Conservation (phyloP, 2,329 filamentous ascomycete species). For the Calonectria montana region DNA sequence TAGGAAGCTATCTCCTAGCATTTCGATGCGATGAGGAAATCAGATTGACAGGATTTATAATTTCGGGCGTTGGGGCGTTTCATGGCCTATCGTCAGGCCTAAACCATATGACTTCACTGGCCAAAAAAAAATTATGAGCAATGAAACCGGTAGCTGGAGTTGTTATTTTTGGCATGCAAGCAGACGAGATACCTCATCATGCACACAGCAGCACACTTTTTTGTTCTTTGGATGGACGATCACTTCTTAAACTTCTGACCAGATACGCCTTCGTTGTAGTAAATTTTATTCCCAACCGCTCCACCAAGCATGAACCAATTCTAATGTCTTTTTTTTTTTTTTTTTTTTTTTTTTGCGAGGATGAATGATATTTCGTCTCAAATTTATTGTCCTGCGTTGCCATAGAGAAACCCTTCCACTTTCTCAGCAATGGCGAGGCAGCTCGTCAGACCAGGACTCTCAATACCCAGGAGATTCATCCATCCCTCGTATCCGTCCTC, state of each 20-base stretch:
- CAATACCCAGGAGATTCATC: constrained; percentile 91
- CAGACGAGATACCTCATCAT: constrained; percentile 32
- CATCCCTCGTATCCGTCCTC: constrained; percentile 86
- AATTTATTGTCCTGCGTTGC: constrained; percentile 26
- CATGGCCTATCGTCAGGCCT: not conserved
- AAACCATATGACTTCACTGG: constrained; percentile 12
- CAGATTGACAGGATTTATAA: not conserved
- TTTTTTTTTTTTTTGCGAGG: not conserved
- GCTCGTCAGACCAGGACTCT: constrained; percentile 92
- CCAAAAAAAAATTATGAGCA: constrained; percentile 38
- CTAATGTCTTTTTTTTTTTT: too few relatives aligned
- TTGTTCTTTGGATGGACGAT: constrained; percentile 29
- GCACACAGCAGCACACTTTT: constrained; percentile 10
- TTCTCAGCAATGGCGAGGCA: constrained; percentile 85
- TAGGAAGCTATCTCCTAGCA: constrained; percentile 69
- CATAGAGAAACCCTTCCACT: constrained; percentile 68
- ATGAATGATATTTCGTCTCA: not conserved
- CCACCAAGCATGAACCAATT: too few relatives aligned
- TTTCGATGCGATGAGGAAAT: constrained; percentile 60
- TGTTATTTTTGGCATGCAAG: constrained; percentile 30
- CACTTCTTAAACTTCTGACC: constrained; percentile 11
- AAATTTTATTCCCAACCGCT: constrained; percentile 8
- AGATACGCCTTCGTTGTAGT: constrained; percentile 24
- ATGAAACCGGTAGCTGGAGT: constrained; percentile 32
- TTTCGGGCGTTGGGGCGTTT: constrained; percentile 24